Conservation (phyloP, 306 rosid species). For the Malus domestica region ASM211411v1 NC_041794.1:14247501-14248000, state of each 20-base stretch:
- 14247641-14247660: slow-evolving; percentile 15
- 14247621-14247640: slow-evolving; percentile 16
- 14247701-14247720: neutral
- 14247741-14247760: neutral
- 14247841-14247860: neutral
- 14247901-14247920: neutral
- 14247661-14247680: neutral
- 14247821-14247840: too few species aligned
- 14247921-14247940: neutral
- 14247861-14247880: neutral
- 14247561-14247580: slow-evolving; percentile 18
- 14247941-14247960: too few species aligned
- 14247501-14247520: slow-evolving; percentile 54
- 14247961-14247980: too few species aligned
- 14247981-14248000: too few species aligned
- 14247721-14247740: neutral
- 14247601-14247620: neutral
- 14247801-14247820: too few species aligned
- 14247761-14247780: neutral
- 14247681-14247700: neutral
- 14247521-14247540: slow-evolving; percentile 3
- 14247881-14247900: neutral
- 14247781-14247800: too few species aligned
- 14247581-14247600: neutral
- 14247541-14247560: slow-evolving; percentile 22